Conservation (phyloP, 495 filamentous ascomycete species). For the Lophium mytilinum region DNA sequence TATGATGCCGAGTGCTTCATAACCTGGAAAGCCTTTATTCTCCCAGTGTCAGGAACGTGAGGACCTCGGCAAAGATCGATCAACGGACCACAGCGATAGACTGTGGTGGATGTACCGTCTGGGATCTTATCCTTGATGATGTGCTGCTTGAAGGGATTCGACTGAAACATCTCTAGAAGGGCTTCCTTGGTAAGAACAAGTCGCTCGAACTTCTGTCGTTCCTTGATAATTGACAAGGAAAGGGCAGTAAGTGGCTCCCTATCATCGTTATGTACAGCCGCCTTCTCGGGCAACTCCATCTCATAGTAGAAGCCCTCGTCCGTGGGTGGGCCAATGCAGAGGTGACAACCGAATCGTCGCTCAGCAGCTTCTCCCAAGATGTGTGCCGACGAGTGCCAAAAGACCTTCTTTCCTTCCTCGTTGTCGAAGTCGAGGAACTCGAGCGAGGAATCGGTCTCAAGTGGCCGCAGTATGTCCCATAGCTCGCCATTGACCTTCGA, state of each 20-base stretch:
- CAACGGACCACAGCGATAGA: slow-evolving; percentile 77
- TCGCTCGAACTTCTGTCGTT: slow-evolving; percentile 92
- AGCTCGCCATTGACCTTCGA: slow-evolving; percentile 73
- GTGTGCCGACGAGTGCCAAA: slow-evolving; percentile 92
- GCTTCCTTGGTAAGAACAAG: slow-evolving; percentile 82
- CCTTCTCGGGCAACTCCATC: slow-evolving; percentile 73
- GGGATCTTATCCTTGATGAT: slow-evolving; percentile 89
- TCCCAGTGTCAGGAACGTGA: slow-evolving; percentile 85
- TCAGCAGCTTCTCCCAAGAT: slow-evolving; percentile 90
- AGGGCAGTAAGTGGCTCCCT: slow-evolving; percentile 72
- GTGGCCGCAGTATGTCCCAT: slow-evolving; percentile 86
- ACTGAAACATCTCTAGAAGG: slow-evolving; percentile 88
- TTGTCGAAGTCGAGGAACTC: slow-evolving; percentile 77
- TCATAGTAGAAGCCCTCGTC: slow-evolving; percentile 97
- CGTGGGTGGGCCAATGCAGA: slow-evolving; percentile 88
- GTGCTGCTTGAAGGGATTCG: slow-evolving; percentile 93
- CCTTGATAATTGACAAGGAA: slow-evolving; percentile 74
- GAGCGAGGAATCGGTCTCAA: slow-evolving; percentile 73
- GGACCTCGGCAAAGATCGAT: slow-evolving; percentile 75
- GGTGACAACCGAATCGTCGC: slow-evolving; percentile 75
- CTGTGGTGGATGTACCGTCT: slow-evolving; percentile 82
- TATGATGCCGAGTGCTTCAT: slow-evolving; percentile 96
- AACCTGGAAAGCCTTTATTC: slow-evolving; percentile 88
- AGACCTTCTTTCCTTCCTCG: slow-evolving; percentile 72
- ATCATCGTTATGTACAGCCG: slow-evolving; percentile 64